Evolutionary conservation across 371 early-diverging fungal genomes (phyloP), one percentile per base, ranked within the genome.

Genomic region (Blakeslea trispora): DNA sequence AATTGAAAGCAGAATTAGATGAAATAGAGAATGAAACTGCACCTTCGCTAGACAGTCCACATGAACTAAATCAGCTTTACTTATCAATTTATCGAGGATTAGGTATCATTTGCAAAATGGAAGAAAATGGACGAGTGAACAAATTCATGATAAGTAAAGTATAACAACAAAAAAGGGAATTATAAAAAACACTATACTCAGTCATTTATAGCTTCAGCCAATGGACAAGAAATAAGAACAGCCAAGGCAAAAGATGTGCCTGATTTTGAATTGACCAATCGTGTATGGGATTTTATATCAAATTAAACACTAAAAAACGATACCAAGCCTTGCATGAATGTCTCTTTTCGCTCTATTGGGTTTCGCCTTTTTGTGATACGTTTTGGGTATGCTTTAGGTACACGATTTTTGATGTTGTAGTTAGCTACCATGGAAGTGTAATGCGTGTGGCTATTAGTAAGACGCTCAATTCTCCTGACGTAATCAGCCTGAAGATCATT

Each of bases 401-500:
- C n/a, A 22, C 37, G 17, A 37, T 37, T 22, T 15, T 8, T 21
- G 5, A 28, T 51, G 51, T 10, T 24, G 10, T 41, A 23, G 31
- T 51, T 51, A 40, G 45, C 15, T 3, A 14, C 21, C 19, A 21
- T 45, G 45, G 24, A 19, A 2, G 24, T 15, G 7, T 18, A 18
- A 32, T 8, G 15, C n/a, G n/a, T 28, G 34, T 32, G 24, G 10
- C 18, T 18, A 15, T 14, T 66, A 56, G 18, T 72, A 63, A 48
- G 68, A 72, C 74, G 67, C 45, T 81, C 75, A 14, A 89, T 75
- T 35, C 84, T 76, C 18, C 74, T 82, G 21, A 81, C 86, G 64
- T 84, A 85, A 51, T 81, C 82, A 34, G 85, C 72, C 52, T 84
- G 81, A 18, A 86, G 63, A 50, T 86, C 85, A 67, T 90, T 86